phyloP scores from a whole-genome alignment of 176 grass and related monocot species.

The Lolium multiflorum region DNA sequence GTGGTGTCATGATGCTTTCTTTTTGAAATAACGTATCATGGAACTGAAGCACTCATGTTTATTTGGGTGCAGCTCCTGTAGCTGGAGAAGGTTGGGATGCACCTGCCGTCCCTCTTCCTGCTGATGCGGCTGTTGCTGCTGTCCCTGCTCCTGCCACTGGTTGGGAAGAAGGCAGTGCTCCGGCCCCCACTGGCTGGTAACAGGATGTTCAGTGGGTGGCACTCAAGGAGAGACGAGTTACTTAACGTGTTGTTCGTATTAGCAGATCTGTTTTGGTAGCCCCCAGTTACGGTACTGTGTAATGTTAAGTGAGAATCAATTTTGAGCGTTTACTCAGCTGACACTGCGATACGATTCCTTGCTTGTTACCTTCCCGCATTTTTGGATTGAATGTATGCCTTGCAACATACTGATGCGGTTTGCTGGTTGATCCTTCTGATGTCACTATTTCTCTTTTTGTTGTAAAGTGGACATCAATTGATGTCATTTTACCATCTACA shows the following conservation, averaged over 20 bases:
- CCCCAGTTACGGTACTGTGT: conserved; percentile 18
- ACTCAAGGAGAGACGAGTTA: conserved; percentile 21
- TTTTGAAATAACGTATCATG: background rate
- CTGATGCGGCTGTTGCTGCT: background rate
- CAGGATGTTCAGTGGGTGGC: conserved; percentile 13
- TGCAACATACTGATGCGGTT: background rate
- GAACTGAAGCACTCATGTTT: background rate
- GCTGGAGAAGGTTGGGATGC: conserved; percentile 56
- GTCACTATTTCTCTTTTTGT: background rate
- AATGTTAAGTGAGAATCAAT: conserved; percentile 48
- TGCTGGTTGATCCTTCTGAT: background rate
- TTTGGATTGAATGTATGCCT: conserved; percentile 21
- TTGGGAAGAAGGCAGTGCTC: conserved; percentile 56
- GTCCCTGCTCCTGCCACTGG: conserved; percentile 25
- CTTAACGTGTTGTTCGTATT: conserved; percentile 18
- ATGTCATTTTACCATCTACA: too few relatives aligned
- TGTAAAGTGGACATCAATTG: background rate
- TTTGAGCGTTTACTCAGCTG: conserved; percentile 23
- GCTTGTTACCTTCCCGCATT: conserved; percentile 7
- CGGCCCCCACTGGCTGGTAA: conserved; percentile 48
- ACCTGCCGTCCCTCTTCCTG: conserved; percentile 13
- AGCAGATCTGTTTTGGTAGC: conserved; percentile 41
- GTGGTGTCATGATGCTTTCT: background rate
- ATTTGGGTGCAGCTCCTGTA: conserved; percentile 49
- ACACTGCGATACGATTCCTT: background rate